Percentiles rank a stretch among this genome's conserved stretches.
Evolutionary conservation across 2,329 filamentous ascomycete genomes (phyloP).

Genomic region (Dactylonectria macrodidyma): DNA sequence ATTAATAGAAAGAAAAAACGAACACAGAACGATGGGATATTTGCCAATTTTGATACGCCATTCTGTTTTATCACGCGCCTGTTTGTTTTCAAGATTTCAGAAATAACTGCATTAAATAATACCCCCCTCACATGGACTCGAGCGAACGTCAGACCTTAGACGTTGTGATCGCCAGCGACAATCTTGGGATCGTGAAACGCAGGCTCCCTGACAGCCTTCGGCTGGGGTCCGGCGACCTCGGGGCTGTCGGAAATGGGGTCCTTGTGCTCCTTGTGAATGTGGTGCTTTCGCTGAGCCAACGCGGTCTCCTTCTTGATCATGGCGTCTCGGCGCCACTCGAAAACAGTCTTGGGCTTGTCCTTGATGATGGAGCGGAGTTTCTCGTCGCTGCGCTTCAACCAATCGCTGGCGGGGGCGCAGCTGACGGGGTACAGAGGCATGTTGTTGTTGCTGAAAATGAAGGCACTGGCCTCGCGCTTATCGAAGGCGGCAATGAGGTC

Average conservation of each 20-base stretch:
- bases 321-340: slow-evolving; percentile 50
- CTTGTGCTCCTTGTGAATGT: slow-evolving; percentile 12
- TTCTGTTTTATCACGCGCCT: slow-evolving; percentile 33
- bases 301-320: slow-evolving; percentile 36
- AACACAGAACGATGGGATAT: slow-evolving; percentile 30
- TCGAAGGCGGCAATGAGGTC: slow-evolving; percentile 77
- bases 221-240: slow-evolving; percentile 10
- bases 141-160: slow-evolving; percentile 32
- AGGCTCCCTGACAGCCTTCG: slow-evolving; percentile 16
- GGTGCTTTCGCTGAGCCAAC: slow-evolving; percentile 21
- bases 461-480: slow-evolving; percentile 50
- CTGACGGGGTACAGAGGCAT: slow-evolving; percentile 71
- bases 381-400: slow-evolving; percentile 59
- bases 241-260: slow-evolving; percentile 8
- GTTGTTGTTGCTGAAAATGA: slow-evolving; percentile 58
- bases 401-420: slow-evolving; percentile 54
- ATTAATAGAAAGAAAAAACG: slow-evolving; percentile 37
- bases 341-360: slow-evolving; percentile 57
- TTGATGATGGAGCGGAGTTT: slow-evolving; percentile 57
- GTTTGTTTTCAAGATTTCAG: slow-evolving; percentile 24
- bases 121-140: background rate
- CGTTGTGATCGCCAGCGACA: slow-evolving; percentile 43
- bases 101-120: slow-evolving; percentile 40
- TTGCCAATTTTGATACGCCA: slow-evolving; percentile 46
- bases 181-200: slow-evolving; percentile 28